Conservation (phyloP, 768 basidiomycete species). For the Cyathus striatus region DNA sequence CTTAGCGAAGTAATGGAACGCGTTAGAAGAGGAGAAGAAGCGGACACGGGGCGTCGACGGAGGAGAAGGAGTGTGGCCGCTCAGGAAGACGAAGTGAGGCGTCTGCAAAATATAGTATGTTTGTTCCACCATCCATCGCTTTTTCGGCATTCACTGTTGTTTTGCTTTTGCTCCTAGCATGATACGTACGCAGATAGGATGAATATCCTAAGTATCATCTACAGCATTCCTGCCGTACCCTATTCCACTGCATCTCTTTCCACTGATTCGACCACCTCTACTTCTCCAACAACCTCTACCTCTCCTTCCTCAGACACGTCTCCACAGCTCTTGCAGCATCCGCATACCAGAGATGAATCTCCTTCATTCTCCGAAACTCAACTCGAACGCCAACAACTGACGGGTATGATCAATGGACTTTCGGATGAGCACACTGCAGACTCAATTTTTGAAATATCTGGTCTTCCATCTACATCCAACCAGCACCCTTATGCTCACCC, state of each 20-base stretch:
- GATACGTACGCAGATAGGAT: constrained; percentile 94
- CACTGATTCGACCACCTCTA: constrained; percentile 38
- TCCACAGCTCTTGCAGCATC: constrained; percentile 28
- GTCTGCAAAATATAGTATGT: constrained; percentile 84
- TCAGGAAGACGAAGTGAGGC: constrained; percentile 83
- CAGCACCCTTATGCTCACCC: constrained; percentile 52
- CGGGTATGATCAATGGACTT: constrained; percentile 13
- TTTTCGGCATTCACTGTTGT: constrained; percentile 18
- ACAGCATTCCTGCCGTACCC: constrained; percentile 76
- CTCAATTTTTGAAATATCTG: constrained; percentile 22
- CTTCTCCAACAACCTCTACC: constrained; percentile 45
- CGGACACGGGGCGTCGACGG: constrained; percentile 53
- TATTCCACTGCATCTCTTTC: constrained; percentile 54
- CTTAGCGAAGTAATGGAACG: constrained; percentile 91
- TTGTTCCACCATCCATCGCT: constrained; percentile 3
- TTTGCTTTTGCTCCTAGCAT: constrained; percentile 46
- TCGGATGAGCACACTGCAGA: too few relatives aligned
- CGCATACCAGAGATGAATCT: too few relatives aligned
- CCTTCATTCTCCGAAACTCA: constrained; percentile 27
- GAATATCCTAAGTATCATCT: constrained; percentile 87
- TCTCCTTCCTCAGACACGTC: constrained; percentile 44
- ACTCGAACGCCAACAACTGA: constrained; percentile 27
- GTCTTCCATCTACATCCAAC: constrained; percentile 20
- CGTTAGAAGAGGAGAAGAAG: constrained; percentile 79
- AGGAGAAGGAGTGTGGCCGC: constrained; percentile 80